Evolutionary conservation across 2,329 filamentous ascomycete species (phyloP).

Genomic region (Aspergillus transmontanensis): DNA sequence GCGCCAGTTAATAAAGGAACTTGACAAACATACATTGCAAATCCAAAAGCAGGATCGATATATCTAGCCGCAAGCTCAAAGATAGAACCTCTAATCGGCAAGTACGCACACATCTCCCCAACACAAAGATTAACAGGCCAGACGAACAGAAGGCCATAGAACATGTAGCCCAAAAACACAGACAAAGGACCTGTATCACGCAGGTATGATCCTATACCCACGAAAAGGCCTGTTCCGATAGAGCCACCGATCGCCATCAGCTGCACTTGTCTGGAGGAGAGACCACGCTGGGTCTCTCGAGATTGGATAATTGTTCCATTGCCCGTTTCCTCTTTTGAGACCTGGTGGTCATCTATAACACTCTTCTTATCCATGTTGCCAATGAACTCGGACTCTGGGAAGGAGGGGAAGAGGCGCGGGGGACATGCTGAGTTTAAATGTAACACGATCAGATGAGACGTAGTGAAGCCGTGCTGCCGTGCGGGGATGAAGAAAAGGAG

Average conservation of each 20-base stretch:
- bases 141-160: constrained; percentile 38
- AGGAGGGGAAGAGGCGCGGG: not conserved
- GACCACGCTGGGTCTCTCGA: constrained; percentile 33
- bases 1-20: not conserved
- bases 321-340: constrained; percentile 16
- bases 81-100: constrained; percentile 49
- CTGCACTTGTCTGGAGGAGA: constrained; percentile 44
- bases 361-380: constrained; percentile 26
- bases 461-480: not conserved
- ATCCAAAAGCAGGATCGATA: constrained; percentile 50
- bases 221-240: constrained; percentile 40
- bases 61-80: constrained; percentile 52
- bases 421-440: not conserved
- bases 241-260: constrained; percentile 45
- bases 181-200: constrained; percentile 36
- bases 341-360: constrained; percentile 13
- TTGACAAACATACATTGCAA: constrained; percentile 33
- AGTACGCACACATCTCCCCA: constrained; percentile 33
- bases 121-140: constrained; percentile 35
- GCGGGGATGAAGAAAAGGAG: not conserved
- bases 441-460: not conserved
- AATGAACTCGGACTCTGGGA: too few species aligned
- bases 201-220: constrained; percentile 38
- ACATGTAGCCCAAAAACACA: constrained; percentile 39
- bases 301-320: constrained; percentile 20